Evolutionary conservation across 1,284 basidiomycete species (phyloP).

Genomic region (Cutaneotrichosporon mucoides): DNA sequence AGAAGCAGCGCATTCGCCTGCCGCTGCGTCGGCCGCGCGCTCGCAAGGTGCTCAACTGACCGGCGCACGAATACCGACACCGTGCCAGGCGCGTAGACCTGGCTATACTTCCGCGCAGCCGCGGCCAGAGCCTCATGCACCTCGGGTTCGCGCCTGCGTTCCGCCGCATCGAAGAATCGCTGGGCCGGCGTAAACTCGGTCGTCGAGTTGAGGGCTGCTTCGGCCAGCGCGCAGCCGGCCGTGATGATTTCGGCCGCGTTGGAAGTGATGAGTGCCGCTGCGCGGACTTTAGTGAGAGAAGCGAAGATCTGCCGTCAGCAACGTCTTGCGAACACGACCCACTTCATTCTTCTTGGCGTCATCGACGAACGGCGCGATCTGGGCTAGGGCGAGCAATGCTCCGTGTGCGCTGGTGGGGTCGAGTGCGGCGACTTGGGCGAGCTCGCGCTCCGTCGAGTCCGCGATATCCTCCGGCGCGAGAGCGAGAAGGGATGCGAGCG

Average conservation of each 20-base stretch:
- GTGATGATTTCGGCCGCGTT: slow-evolving; percentile 70
- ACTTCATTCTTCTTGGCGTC: slow-evolving; percentile 28
- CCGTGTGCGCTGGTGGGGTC: slow-evolving; percentile 77
- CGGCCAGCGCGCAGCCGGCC: slow-evolving; percentile 70
- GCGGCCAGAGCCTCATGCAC: slow-evolving; percentile 72
- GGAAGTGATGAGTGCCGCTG: slow-evolving; percentile 58
- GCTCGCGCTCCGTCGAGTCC: slow-evolving; percentile 36
- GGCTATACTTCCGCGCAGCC: slow-evolving; percentile 64
- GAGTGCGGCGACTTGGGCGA: slow-evolving; percentile 57
- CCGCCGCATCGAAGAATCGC: slow-evolving; percentile 58
- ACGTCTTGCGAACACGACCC: not conserved
- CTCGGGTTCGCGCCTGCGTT: slow-evolving; percentile 61
- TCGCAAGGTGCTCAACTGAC: slow-evolving; percentile 62
- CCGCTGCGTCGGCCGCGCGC: slow-evolving; percentile 55
- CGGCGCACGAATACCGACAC: slow-evolving; percentile 50
- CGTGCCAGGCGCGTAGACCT: slow-evolving; percentile 39
- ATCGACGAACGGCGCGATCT: slow-evolving; percentile 57
- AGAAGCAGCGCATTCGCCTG: slow-evolving; percentile 75
- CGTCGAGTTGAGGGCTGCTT: slow-evolving; percentile 58
- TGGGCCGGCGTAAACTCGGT: slow-evolving; percentile 6
- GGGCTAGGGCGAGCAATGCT: slow-evolving; percentile 65
- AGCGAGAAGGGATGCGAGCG: slow-evolving; percentile 65
- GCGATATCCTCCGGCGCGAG: slow-evolving; percentile 43
- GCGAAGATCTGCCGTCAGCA: slow-evolving; percentile 31
- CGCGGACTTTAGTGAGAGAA: slow-evolving; percentile 54